phyloP scores from a whole-genome alignment of 1,139 yeast genomes.

The Pichia sp. region DNA sequence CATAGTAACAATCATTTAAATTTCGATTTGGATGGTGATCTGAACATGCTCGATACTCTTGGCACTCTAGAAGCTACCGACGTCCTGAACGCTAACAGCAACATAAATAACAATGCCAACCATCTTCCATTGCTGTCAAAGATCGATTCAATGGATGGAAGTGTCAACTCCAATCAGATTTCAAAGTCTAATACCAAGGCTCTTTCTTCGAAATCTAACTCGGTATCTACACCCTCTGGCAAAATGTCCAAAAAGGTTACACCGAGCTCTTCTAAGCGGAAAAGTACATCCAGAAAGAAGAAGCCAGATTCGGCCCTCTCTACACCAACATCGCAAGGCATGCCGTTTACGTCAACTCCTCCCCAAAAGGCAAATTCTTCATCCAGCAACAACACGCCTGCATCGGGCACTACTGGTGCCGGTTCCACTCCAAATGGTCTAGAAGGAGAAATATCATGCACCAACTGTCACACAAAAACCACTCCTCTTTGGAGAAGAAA shows the following conservation, averaged over 20 bases:
- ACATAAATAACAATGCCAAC: not conserved
- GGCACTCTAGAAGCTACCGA: conserved; percentile 3
- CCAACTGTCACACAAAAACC: conserved; percentile 87
- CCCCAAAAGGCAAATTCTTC: conserved; percentile 1
- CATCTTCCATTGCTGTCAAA: not conserved
- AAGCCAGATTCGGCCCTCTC: conserved; percentile 8
- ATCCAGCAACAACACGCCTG: conserved; percentile 2
- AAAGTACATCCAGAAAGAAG: conserved; percentile 5
- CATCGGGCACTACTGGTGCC: not conserved
- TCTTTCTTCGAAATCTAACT: not conserved
- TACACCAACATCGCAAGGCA: conserved; percentile 4
- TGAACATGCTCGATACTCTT: conserved; percentile 25
- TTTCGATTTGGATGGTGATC: conserved; percentile 29
- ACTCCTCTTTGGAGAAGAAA: conserved; percentile 96
- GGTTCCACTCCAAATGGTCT: conserved; percentile 1
- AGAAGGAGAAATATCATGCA: conserved; percentile 43
- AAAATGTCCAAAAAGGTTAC: not conserved
- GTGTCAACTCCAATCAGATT: not conserved
- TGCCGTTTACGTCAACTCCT: conserved; percentile 4
- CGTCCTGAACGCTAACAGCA: not conserved
- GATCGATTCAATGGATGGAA: not conserved
- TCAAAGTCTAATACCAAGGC: not conserved
- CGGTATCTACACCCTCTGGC: not conserved
- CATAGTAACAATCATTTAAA: conserved; percentile 13
- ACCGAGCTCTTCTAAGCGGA: conserved; percentile 2